Evolutionary conservation across 805 yeast genomes (phyloP), one percentile per base, ranked within the genome.

Genomic region (Yarrowia porcina): DNA sequence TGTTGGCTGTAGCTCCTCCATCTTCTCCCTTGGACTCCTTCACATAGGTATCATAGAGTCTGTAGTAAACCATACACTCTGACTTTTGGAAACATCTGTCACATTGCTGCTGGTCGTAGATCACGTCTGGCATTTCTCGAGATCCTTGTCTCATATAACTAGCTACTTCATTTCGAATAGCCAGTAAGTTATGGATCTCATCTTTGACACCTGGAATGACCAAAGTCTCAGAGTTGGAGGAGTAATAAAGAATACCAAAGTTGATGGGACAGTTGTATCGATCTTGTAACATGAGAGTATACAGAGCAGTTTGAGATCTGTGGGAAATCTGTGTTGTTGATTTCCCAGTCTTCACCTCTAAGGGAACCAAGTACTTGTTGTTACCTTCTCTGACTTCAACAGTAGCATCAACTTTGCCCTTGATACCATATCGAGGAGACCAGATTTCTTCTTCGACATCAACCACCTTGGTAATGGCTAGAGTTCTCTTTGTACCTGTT

Each of bases 381-480:
- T 77, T 82, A n/a, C 82, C 81, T 1, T 72, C 69, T 25, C 66
- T 63, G 0, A 88, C 87, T 67, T 87, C 88, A 1, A 90, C 80
- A 0, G 97, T 90, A 2, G 87, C 97, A 75, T 94, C 99, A 17
- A 92, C 84, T 68, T 87, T 83, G 0, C 99, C 99, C 67, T 90
- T 83, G 9, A 94, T 74, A 0, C 99, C 99, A 75, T 82, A 91
- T 70, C 83, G 81, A 0, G 97, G 96, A 0, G 97, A 90, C 90
- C 96, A 86, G 13, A 94, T 86, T 68, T 86, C 88, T 69, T 94
- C 97, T 73, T 94, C 99, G 10, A 90, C 83, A 69, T 89, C 97
- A 33, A 90, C 76, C 9, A 91, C 82, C 64, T 86, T 84, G 15
- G 83, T 77, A 0, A 88, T 84, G 0, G 86, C 77, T 42, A 85